A percentile compares a stretch with the other conserved stretches of the same genome.
Evolutionary conservation across 2,329 filamentous ascomycete species (phyloP).

Genomic region (Aspergillus carbonarius): DNA sequence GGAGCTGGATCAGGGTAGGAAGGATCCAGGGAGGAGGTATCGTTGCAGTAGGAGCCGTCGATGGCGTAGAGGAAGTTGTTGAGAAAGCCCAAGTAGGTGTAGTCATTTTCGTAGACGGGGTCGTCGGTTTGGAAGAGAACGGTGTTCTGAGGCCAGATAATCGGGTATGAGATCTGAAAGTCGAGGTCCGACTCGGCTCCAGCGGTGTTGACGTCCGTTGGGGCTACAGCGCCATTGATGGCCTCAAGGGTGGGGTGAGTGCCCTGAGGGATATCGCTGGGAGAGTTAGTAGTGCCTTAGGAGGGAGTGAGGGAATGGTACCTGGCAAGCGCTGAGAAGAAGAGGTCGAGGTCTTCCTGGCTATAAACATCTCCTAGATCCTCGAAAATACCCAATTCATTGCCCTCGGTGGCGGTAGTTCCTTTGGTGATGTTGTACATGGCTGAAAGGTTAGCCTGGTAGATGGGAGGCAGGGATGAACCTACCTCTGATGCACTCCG

Average conservation of each 20-base stretch:
- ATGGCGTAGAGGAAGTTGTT: constrained; percentile 52
- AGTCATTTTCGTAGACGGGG: constrained; percentile 39
- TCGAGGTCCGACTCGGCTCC: constrained; percentile 47
- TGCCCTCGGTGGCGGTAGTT: constrained; percentile 41
- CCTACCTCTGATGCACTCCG: constrained; percentile 41
- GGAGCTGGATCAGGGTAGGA: constrained; percentile 41
- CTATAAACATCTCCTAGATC: constrained; percentile 47
- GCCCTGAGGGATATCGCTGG: constrained; percentile 36
- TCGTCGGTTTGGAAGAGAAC: constrained; percentile 51
- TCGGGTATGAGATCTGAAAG: constrained; percentile 47
- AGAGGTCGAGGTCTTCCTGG: constrained; percentile 46
- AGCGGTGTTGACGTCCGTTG: constrained; percentile 27
- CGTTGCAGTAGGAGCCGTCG: constrained; percentile 51
- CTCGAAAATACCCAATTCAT: constrained; percentile 49
- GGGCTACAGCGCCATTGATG: constrained; percentile 42
- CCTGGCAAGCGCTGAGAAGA: constrained; percentile 38
- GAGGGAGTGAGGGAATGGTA: constrained; percentile 11
- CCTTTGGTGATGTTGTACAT: constrained; percentile 47
- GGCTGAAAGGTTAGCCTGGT: constrained; percentile 19
- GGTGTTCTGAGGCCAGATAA: constrained; percentile 51
- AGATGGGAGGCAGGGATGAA: not conserved
- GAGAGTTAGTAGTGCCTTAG: constrained; percentile 15
- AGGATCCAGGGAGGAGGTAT: constrained; percentile 43
- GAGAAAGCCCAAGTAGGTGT: constrained; percentile 41
- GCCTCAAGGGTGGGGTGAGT: constrained; percentile 41